Evolutionary conservation across 2,329 filamentous ascomycete genomes (phyloP), one percentile per base, ranked within the genome.

Genomic region (Ophiocordyceps polyrhachis-furcata): DNA sequence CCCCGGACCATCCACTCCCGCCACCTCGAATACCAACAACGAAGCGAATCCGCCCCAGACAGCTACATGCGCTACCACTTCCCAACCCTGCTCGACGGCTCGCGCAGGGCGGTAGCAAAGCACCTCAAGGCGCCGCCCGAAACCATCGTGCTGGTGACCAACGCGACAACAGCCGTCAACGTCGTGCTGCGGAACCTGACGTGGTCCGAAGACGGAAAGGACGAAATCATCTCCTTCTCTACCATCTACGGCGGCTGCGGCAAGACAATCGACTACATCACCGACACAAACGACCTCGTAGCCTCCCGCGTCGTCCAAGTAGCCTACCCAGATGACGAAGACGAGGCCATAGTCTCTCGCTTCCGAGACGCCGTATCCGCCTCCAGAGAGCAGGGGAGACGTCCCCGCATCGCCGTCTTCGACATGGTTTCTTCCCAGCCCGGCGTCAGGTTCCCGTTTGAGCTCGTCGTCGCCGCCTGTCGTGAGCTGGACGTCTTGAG

Each of bases 231-330:
- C 9, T 43, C 42, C 42, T 43, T 43, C 17, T 43, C 42, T 2
- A 43, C 42, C n/a, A 20, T 43, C 15, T 43, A 43, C 28, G 42
- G 42, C 11, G 42, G 28, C 42, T 43, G 42, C 28, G 42, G 42
- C 8, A 43, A 32, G 28, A 43, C 29, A 4, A 43, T 43, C 28
- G 42, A 43, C 19, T 32, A 43, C 42, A 32, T 43, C 28, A 43
- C 28, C 29, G 42, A 43, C 28, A 35, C 28, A 7, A 43, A 19
- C 28, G n/a, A 14, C 15, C 42, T 43, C 28, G 42, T 43, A 8
- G 20, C 42, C 8, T 43, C 42, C 2, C 42, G 42, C 12, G 29
- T 43, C 42, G 17, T 43, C 42, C n/a, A 19, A 3, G 28, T 43
- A 6, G 5, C 13, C 15, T 43, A 43, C 20, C 42, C 42, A 38